These are phyloP conservation scores for Penicillium cataractarum DNA, from an alignment of 495 filamentous ascomycete genomes.

Conservation along the genomic window DNA sequence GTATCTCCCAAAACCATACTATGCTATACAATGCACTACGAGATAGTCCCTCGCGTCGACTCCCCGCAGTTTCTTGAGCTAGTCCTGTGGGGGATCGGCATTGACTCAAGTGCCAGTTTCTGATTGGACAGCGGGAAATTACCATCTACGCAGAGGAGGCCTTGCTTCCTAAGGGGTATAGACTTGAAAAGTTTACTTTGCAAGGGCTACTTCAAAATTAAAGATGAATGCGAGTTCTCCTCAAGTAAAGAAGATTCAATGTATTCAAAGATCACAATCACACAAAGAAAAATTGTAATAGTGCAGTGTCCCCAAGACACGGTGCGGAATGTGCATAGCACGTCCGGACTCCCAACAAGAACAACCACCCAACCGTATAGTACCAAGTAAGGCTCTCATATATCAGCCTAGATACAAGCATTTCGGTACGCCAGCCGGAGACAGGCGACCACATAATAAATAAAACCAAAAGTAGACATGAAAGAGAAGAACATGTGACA, in stretches of 20 bases:
- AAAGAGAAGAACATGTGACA: constrained; percentile 20
- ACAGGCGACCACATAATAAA: constrained; percentile 6
- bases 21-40: neutral
- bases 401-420: constrained; percentile 21
- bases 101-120: neutral
- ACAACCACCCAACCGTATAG: constrained; percentile 10
- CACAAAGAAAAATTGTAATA: neutral
- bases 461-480: constrained; percentile 26
- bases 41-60: constrained; percentile 16
- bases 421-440: constrained; percentile 10
- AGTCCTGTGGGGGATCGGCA: constrained; percentile 1
- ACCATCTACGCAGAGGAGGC: neutral
- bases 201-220: neutral
- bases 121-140: neutral
- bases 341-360: constrained; percentile 17
- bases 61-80: neutral
- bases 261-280: constrained; percentile 11
- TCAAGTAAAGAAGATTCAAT: constrained; percentile 9
- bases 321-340: constrained; percentile 20
- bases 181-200: neutral
- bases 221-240: neutral
- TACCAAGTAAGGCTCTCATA: constrained; percentile 23
- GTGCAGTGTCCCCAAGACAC: constrained; percentile 3
- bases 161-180: neutral
- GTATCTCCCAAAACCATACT: neutral